Percentiles rank a stretch among this genome's conserved stretches.
Evolutionary conservation across 352 stramenopile genomes (phyloP).

Genomic region (Phytophthora sojae): DNA sequence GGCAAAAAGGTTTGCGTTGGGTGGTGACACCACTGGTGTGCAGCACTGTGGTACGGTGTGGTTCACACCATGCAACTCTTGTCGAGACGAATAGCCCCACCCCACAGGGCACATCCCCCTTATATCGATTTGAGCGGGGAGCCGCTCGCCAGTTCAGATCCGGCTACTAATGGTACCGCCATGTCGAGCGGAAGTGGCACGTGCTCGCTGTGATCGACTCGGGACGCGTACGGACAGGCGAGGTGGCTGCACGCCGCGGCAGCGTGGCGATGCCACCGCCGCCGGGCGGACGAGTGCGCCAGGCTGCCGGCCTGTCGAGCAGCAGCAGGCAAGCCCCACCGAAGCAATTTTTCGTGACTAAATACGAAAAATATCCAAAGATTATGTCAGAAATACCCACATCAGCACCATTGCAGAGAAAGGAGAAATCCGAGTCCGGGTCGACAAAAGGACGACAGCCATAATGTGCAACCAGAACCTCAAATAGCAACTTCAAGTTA

Average conservation of each 20-base stretch:
- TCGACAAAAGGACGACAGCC: too few relatives aligned
- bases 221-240: slow-evolving; percentile 22
- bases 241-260: slow-evolving; percentile 10
- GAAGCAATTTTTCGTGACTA: too few relatives aligned
- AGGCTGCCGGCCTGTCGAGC: slow-evolving; percentile 4
- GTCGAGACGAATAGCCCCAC: slow-evolving; percentile 20
- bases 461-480: too few relatives aligned
- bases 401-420: too few relatives aligned
- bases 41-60: slow-evolving; percentile 1
- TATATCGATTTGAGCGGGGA: slow-evolving; percentile 32
- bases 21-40: too few relatives aligned
- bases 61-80: slow-evolving; percentile 28
- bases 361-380: too few relatives aligned
- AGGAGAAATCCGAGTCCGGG: too few relatives aligned
- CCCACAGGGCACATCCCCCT: slow-evolving; percentile 15
- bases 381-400: too few relatives aligned
- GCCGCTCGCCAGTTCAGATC: slow-evolving; percentile 5
- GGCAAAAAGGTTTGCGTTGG: too few relatives aligned
- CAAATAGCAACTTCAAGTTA: too few relatives aligned
- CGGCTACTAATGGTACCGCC: neutral
- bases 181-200: slow-evolving; percentile 17
- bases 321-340: neutral
- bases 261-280: neutral
- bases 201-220: slow-evolving; percentile 8
- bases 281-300: too few relatives aligned